phyloP scores from a whole-genome alignment of 2,329 filamentous ascomycete genomes.

The Leptographium lundbergii region DNA sequence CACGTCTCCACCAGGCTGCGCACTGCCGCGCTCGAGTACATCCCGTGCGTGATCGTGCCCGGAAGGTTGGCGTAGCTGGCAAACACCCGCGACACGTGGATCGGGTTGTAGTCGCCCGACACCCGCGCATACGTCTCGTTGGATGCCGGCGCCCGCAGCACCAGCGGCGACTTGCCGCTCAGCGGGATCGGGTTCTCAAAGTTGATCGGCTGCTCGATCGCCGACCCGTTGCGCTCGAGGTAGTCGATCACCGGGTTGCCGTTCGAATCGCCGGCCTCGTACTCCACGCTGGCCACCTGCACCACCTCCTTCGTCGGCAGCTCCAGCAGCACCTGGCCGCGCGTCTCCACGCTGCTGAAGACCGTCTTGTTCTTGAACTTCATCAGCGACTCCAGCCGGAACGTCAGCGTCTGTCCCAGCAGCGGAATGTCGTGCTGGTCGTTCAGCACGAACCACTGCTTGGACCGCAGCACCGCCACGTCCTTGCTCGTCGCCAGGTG shows the following conservation, averaged over 20 bases:
- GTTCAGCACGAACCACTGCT: slow-evolving; percentile 94
- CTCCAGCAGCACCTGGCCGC: slow-evolving; percentile 85
- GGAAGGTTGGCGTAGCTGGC: slow-evolving; percentile 90
- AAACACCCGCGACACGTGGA: slow-evolving; percentile 95
- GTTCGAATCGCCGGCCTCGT: slow-evolving; percentile 80
- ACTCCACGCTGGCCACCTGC: slow-evolving; percentile 93
- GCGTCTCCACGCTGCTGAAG: slow-evolving; percentile 83
- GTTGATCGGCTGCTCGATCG: slow-evolving; percentile 89
- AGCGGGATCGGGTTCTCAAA: slow-evolving; percentile 97
- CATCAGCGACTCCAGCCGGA: slow-evolving; percentile 85
- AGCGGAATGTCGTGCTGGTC: slow-evolving; percentile 61
- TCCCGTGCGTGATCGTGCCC: slow-evolving; percentile 96
- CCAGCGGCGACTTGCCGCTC: slow-evolving; percentile 79
- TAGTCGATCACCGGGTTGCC: slow-evolving; percentile 97
- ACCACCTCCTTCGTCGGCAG: slow-evolving; percentile 95
- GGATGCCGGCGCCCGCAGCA: slow-evolving; percentile 80
- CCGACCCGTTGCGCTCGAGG: slow-evolving; percentile 77
- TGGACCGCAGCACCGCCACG: slow-evolving; percentile 84
- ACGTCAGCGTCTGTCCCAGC: slow-evolving; percentile 83
- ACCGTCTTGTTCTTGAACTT: slow-evolving; percentile 91
- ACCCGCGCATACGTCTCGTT: slow-evolving; percentile 98
- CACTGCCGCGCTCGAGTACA: slow-evolving; percentile 97
- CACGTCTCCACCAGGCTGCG: slow-evolving; percentile 94
- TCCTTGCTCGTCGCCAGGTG: slow-evolving; percentile 81
- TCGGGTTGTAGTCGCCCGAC: slow-evolving; percentile 97